Evolutionary conservation across 1,139 yeast species (phyloP), one percentile per base, ranked within the genome.

Genomic region (Kazachstania sp.): DNA sequence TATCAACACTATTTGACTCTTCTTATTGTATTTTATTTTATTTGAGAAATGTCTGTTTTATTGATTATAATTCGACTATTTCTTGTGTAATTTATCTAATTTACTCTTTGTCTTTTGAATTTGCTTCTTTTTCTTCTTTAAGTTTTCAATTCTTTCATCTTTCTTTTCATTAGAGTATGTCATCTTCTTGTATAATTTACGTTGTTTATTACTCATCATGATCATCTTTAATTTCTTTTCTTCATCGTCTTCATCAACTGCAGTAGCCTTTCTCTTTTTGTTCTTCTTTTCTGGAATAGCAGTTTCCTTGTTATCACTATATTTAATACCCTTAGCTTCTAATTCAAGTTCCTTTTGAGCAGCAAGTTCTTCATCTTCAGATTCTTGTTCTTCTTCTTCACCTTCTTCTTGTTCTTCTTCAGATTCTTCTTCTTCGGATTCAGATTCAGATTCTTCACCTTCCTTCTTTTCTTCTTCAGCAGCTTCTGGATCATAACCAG

Each of bases 141-240:
- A 75, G 47, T 77, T 79, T 49, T 83, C 85, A 59, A 80, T 79
- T 69, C 94, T 81, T 50, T 77, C 77, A 64, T 86, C 92, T 71
- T 87, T 86, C 77, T 86, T 82, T 50, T 84, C 83, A 61, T 85
- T 80, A 50, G 95, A 94, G 65, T 87, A 83, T 73, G 87, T 94
- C 95, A 92, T 86, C 82, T 86, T 86, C 73, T 85, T 84, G 75
- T 92, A 92, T 58, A 90, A 76, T 70, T 86, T 87, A 75, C 90
- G 85, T 72, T 92, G 95, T 69, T 90, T 92, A 73, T 88, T 90
- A 58, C 94, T 78, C 97, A 92, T 90, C 98, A 92, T 92, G 65
- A 88, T 87, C 78, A 81, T 83, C 72, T 83, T 85, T 69, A 87
- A 76, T 57, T 86, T 95, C 70, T 85, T 84, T 63, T 83, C 95